Conservation (phyloP, 1,139 yeast species). For the Suhomyces bolitotheri region DNA sequence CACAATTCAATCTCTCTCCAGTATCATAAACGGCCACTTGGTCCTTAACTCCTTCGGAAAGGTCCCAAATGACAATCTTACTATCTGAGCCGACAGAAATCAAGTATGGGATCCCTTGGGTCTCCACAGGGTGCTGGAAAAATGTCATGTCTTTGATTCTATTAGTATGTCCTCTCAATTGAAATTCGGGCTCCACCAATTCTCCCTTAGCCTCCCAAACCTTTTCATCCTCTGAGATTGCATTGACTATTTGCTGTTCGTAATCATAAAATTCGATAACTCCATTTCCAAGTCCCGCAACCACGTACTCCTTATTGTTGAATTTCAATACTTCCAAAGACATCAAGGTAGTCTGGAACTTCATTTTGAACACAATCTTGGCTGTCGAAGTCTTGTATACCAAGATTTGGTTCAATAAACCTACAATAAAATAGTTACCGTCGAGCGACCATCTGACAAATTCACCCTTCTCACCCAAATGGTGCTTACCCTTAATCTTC, state of each 20-base stretch:
- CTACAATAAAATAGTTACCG: conserved; percentile 76
- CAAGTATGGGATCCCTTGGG: conserved; percentile 48
- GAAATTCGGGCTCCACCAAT: conserved; percentile 50
- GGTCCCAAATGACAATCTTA: conserved; percentile 86
- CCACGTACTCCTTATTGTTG: conserved; percentile 54
- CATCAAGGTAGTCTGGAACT: conserved; percentile 64
- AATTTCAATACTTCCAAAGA: conserved; percentile 55
- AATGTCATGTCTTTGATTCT: conserved; percentile 79
- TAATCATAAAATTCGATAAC: conserved; percentile 56
- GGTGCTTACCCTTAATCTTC: conserved; percentile 68
- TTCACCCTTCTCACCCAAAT: conserved; percentile 65
- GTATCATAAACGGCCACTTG: conserved; percentile 89
- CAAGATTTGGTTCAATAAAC: conserved; percentile 62
- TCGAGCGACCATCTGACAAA: conserved; percentile 61
- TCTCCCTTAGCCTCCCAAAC: conserved; percentile 33
- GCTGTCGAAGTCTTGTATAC: conserved; percentile 69
- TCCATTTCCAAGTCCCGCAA: conserved; percentile 75
- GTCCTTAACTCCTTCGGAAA: conserved; percentile 51
- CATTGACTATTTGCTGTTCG: conserved; percentile 28
- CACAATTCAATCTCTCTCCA: conserved; percentile 92
- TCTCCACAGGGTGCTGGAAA: conserved; percentile 42
- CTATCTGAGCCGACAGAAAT: conserved; percentile 93
- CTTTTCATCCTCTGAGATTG: conserved; percentile 25
- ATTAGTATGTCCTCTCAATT: conserved; percentile 74
- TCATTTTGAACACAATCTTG: conserved; percentile 50